Percentiles rank a stretch among this genome's conserved stretches.
phyloP scores from a whole-genome alignment of 164 flowering plant genomes.

The Litsea cubeba region DNA sequence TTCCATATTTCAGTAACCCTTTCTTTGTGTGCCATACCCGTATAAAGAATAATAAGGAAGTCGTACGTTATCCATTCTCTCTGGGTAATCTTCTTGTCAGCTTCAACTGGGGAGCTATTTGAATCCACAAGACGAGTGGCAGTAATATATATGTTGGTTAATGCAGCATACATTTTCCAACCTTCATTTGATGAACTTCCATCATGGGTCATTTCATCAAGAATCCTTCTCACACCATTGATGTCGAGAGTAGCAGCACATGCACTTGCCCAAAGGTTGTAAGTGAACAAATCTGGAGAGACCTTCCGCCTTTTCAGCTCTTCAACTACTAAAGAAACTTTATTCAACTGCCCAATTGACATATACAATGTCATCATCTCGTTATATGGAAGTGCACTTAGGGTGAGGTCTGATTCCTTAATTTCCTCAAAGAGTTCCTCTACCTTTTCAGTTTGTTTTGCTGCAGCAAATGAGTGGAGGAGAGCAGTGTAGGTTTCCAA shows the following conservation, averaged over 20 bases:
- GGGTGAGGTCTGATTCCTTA: constrained; percentile 40
- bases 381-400: constrained; percentile 66
- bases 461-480: constrained; percentile 76
- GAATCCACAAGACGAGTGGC: constrained; percentile 43
- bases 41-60: constrained; percentile 65
- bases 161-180: constrained; percentile 58
- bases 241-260: constrained; percentile 69
- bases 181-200: constrained; percentile 38
- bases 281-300: constrained; percentile 73
- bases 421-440: constrained; percentile 58
- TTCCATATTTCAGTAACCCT: constrained; percentile 76
- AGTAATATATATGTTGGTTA: constrained; percentile 51
- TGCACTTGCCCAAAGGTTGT: constrained; percentile 85
- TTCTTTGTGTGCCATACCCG: constrained; percentile 61
- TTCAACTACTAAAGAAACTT: constrained; percentile 58
- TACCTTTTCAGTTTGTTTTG: constrained; percentile 60
- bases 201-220: constrained; percentile 58
- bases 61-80: constrained; percentile 89
- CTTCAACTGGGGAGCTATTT: constrained; percentile 46
- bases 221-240: constrained; percentile 49
- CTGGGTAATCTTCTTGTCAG: constrained; percentile 54
- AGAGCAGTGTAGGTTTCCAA: constrained; percentile 87
- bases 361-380: constrained; percentile 93
- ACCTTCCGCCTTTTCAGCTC: constrained; percentile 55
- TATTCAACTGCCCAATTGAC: constrained; percentile 78